phyloP scores from a whole-genome alignment of 179 eudicot genomes.

The Beta macrorhiza region DNA sequence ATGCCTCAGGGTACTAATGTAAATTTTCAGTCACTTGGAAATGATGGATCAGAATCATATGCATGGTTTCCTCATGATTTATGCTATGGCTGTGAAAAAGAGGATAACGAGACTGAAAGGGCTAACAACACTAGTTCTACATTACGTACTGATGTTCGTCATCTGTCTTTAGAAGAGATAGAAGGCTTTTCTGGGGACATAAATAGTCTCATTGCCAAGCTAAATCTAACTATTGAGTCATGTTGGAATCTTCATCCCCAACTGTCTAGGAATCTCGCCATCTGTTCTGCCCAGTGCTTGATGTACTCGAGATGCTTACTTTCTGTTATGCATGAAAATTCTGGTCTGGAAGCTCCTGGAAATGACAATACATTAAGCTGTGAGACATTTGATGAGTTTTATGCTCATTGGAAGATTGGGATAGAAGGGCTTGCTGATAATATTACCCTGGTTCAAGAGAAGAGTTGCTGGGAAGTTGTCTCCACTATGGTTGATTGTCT shows the following conservation, averaged over 20 bases:
- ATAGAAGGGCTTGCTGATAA: constrained; percentile 56
- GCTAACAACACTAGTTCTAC: constrained; percentile 19
- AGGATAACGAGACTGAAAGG: constrained; percentile 33
- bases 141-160: constrained; percentile 30
- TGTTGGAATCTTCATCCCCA: constrained; percentile 75
- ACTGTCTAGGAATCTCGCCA: constrained; percentile 51
- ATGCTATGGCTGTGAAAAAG: constrained; percentile 33
- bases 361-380: constrained; percentile 24
- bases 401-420: constrained; percentile 51
- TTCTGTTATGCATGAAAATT: constrained; percentile 33
- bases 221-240: constrained; percentile 52
- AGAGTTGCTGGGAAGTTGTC: constrained; percentile 75
- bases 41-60: constrained; percentile 34
- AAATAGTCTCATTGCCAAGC: constrained; percentile 50
- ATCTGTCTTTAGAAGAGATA: constrained; percentile 43
- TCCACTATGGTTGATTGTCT: constrained; percentile 61
- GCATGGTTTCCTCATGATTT: constrained; percentile 57
- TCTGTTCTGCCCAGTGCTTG: constrained; percentile 56
- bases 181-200: constrained; percentile 41
- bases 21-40: constrained; percentile 25
- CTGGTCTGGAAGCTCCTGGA: constrained; percentile 31
- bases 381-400: constrained; percentile 34
- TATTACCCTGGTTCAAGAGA: constrained; percentile 43
- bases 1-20: constrained; percentile 38
- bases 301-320: constrained; percentile 63